Evolutionary conservation across 1,284 basidiomycete genomes (phyloP).

Genomic region (Ustilago trichophora): DNA sequence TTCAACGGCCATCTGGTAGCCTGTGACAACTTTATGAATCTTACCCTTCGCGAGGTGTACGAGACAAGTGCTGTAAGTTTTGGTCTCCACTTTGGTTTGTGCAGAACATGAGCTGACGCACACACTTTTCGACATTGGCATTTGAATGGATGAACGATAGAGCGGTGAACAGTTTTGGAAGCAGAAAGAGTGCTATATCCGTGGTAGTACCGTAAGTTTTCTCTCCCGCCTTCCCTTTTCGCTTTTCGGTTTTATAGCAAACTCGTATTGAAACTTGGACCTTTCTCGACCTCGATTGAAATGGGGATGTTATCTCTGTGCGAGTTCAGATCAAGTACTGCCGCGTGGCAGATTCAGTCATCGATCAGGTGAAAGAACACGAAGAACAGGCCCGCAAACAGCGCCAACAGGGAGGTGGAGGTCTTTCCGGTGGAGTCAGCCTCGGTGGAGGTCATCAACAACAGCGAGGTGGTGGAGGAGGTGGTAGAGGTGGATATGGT

Average conservation of each 20-base stretch:
- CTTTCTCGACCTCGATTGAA: no score
- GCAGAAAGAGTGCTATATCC: slow-evolving; percentile 95
- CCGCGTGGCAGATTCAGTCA: slow-evolving; percentile 82
- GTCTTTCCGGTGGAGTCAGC: slow-evolving; percentile 19
- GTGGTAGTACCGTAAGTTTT: slow-evolving; percentile 83
- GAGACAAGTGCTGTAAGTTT: slow-evolving; percentile 98
- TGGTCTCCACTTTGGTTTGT: no score
- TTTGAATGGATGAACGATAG: no score
- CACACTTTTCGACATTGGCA: no score
- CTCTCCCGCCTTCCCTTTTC: no score
- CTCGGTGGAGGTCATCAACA: no score
- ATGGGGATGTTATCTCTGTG: no score
- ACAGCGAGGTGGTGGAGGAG: slow-evolving; percentile 7
- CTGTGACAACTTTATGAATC: slow-evolving; percentile 99
- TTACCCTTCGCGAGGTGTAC: slow-evolving; percentile 95
- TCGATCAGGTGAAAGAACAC: slow-evolving; percentile 60
- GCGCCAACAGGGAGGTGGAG: slow-evolving; percentile 42
- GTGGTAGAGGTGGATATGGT: slow-evolving; percentile 4
- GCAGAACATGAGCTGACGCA: no score
- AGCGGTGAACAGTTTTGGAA: slow-evolving; percentile 99
- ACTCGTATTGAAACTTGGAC: no score
- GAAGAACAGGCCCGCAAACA: slow-evolving; percentile 62
- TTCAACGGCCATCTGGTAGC: slow-evolving; percentile 99
- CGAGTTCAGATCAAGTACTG: slow-evolving; percentile 95
- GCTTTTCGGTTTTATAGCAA: no score